Evolutionary conservation across 1,284 basidiomycete genomes (phyloP).

Genomic region (Ceratobasidium sp.): DNA sequence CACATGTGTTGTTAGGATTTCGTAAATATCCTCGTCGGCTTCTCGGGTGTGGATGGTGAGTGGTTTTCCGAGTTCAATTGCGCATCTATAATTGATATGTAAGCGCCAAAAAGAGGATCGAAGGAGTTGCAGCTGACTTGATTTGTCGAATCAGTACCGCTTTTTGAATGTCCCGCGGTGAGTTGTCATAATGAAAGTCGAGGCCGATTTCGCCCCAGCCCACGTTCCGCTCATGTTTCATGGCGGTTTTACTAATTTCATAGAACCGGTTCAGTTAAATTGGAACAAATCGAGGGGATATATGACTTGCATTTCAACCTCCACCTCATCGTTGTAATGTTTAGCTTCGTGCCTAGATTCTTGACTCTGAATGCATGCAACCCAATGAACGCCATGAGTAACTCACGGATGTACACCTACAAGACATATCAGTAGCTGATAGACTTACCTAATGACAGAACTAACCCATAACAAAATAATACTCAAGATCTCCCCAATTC

Average conservation of each 20-base stretch:
- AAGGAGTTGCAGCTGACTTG: conserved; percentile 4
- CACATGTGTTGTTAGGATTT: conserved; percentile 78
- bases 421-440: neutral
- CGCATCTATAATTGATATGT: conserved; percentile 60
- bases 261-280: neutral
- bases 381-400: neutral
- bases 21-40: conserved; percentile 83
- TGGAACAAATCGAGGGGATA: neutral
- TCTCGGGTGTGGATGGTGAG: conserved; percentile 85
- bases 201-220: conserved; percentile 89
- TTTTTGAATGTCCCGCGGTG: conserved; percentile 76
- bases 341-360: conserved; percentile 75
- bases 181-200: conserved; percentile 85
- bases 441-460: conserved; percentile 48
- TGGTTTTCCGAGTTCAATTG: conserved; percentile 76
- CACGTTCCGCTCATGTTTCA: conserved; percentile 82
- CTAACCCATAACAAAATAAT: conserved; percentile 83
- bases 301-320: conserved; percentile 77
- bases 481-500: conserved; percentile 75
- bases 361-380: neutral
- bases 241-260: conserved; percentile 73
- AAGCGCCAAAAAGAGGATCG: neutral
- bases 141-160: conserved; percentile 77
- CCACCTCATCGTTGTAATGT: conserved; percentile 75
- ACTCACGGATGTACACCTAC: conserved; percentile 53